A percentile compares a stretch with the other conserved stretches of the same genome.
Evolutionary conservation across 139 green algal species (phyloP).

Genomic region (Raphidocelis subcapitata): DNA sequence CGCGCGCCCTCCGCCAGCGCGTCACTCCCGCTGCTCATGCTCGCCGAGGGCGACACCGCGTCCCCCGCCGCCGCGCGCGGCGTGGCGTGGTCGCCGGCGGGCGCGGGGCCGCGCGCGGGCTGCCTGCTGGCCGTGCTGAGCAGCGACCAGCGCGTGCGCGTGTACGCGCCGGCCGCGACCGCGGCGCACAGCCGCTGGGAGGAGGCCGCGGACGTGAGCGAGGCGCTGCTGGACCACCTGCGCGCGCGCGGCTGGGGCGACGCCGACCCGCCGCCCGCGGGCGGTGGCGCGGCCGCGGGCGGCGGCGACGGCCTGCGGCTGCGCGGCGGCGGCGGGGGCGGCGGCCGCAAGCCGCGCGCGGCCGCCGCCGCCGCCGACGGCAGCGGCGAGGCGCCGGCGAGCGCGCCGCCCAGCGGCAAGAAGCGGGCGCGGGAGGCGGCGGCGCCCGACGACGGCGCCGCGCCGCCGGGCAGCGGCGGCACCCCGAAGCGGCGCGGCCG

Average conservation of each 20-base stretch:
- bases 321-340: slow-evolving; percentile 5
- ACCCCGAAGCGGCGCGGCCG: no score
- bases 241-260: slow-evolving; percentile 2
- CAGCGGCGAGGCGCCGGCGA: no score
- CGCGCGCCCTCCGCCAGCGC: background rate
- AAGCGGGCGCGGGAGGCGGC: no score
- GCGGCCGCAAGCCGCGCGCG: no score
- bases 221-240: slow-evolving; percentile 27
- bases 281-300: background rate
- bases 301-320: background rate
- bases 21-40: background rate
- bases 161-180: slow-evolving; percentile 34
- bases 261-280: background rate
- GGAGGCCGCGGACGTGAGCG: slow-evolving; percentile 22
- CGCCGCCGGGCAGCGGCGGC: no score
- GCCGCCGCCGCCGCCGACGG: no score
- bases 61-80: slow-evolving; percentile 17
- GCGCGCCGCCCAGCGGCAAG: no score
- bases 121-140: slow-evolving; percentile 42
- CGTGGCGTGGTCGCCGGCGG: slow-evolving; percentile 37
- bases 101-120: slow-evolving; percentile 7
- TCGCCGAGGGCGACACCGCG: background rate
- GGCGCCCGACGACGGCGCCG: no score
- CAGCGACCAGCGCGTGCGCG: slow-evolving; percentile 43
- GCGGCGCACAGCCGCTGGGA: slow-evolving; percentile 33